Conservation (phyloP, 352 stramenopile species). For the Blastocystis sp. region DNA sequence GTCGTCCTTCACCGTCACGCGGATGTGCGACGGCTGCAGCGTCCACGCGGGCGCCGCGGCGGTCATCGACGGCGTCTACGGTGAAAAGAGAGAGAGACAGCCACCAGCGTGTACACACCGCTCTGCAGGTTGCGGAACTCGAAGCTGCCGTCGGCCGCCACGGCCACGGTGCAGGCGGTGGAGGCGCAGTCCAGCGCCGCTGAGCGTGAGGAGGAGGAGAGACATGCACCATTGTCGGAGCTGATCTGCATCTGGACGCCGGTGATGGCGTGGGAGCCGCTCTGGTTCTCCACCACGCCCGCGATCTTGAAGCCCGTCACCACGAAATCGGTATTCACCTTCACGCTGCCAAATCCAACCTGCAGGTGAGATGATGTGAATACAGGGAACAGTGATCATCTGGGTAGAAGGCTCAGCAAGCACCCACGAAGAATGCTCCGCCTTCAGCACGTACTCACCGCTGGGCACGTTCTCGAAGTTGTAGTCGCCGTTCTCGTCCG, state of each 20-base stretch:
- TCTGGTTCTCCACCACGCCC: slow-evolving; percentile 10
- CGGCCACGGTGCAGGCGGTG: not conserved
- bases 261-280: not conserved
- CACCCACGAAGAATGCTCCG: slow-evolving; percentile 44
- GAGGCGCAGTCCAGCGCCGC: not conserved
- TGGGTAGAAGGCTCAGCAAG: slow-evolving; percentile 3
- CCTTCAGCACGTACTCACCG: slow-evolving; percentile 8
- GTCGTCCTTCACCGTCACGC: not conserved
- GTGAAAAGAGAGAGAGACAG: not conserved
- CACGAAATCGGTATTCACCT: slow-evolving; percentile 3
- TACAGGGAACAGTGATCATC: not conserved
- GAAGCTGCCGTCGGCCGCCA: not conserved
- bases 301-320: slow-evolving; percentile 35
- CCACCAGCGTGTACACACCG: not conserved
- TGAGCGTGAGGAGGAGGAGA: not conserved
- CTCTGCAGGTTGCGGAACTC: not conserved
- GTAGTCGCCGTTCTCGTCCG: slow-evolving; percentile 24
- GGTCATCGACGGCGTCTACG: not conserved
- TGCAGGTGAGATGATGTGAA: not conserved
- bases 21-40: not conserved
- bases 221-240: not conserved
- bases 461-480: slow-evolving; percentile 19
- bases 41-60: not conserved
- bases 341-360: slow-evolving; percentile 2
- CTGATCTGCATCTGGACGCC: not conserved